Evolutionary conservation across 2,329 filamentous ascomycete species (phyloP), one percentile per base, ranked within the genome.

Genomic region (Pyrenophora teres): DNA sequence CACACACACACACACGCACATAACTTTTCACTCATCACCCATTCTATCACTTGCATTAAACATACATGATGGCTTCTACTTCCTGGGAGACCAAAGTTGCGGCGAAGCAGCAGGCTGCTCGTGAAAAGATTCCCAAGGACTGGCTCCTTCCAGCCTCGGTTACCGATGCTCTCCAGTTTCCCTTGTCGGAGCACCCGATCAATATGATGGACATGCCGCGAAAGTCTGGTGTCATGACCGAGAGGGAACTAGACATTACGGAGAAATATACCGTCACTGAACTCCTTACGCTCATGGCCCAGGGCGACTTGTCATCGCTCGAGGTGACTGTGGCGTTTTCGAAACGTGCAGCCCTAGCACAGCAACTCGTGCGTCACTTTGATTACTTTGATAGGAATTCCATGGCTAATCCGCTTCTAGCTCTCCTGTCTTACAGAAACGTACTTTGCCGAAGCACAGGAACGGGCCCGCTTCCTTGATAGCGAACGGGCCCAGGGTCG

Each of bases 341-440:
- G 45, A 82, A 82, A 60, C 65, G 77, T 23, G 77, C 80, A 3
- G 72, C 77, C 0, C 76, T 80, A 8, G 80, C 80, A 21, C 80
- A 83, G 56, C 80, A 83, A 64, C 55, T 82, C 57, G 78, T 81
- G 60, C 6, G 64, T 55, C 10, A 6, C 3, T 2, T 40, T 40
- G 31, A 35, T 32, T 8, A 10, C 6, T 30, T 3, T 19, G 6
- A 38, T 18, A 36, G 1, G 8, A 4, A 8, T 1, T 6, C 18
- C 12, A 6, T 31, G 2, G 31, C 37, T 52, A 15, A 47, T 3
- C n/a, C 10, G 7, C 10, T 1, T 6, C 12, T 48, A 82, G 80
- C 82, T 80, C 13, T 84, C 83, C 48, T 85, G 83, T 59, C 67
- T 85, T 1, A 82, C 81, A 0, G 81, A 84, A 55, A 78, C 81